phyloP scores from a whole-genome alignment of 2,329 filamentous ascomycete genomes.

The Eutypella sp. region DNA sequence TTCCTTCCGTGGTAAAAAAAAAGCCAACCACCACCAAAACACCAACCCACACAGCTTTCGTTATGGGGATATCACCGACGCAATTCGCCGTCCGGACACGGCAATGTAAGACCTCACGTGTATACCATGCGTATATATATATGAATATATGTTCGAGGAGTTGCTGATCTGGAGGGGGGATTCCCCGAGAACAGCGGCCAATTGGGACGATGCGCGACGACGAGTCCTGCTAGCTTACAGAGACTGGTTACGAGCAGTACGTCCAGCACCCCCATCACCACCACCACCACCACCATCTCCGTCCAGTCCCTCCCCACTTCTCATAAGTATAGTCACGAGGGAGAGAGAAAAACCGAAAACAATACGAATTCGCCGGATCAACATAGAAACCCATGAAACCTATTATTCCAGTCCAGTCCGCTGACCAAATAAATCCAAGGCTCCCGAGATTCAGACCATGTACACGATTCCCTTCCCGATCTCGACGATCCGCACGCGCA shows the following conservation, averaged over 20 bases:
- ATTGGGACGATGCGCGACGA: constrained; percentile 81
- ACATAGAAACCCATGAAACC: background rate
- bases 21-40: too few relatives aligned
- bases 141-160: background rate
- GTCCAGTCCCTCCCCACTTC: too few relatives aligned
- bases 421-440: constrained; percentile 54
- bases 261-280: constrained; percentile 37
- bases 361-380: too few relatives aligned
- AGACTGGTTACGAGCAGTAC: constrained; percentile 93
- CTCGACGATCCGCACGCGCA: constrained; percentile 82
- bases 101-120: constrained; percentile 56
- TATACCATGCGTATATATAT: too few relatives aligned
- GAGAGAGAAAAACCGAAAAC: too few relatives aligned
- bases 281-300: too few relatives aligned
- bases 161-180: constrained; percentile 18
- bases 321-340: too few relatives aligned
- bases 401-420: background rate
- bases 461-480: constrained; percentile 90
- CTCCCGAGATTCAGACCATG: constrained; percentile 95
- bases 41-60: constrained; percentile 37
- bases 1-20: too few relatives aligned
- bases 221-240: constrained; percentile 87
- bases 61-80: constrained; percentile 86
- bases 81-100: constrained; percentile 80
- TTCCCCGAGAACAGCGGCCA: constrained; percentile 58